These are phyloP conservation scores for Rutidosis leptorrhynchoides DNA, from an alignment of 129 eudicot species.

Conservation along the genomic window DNA sequence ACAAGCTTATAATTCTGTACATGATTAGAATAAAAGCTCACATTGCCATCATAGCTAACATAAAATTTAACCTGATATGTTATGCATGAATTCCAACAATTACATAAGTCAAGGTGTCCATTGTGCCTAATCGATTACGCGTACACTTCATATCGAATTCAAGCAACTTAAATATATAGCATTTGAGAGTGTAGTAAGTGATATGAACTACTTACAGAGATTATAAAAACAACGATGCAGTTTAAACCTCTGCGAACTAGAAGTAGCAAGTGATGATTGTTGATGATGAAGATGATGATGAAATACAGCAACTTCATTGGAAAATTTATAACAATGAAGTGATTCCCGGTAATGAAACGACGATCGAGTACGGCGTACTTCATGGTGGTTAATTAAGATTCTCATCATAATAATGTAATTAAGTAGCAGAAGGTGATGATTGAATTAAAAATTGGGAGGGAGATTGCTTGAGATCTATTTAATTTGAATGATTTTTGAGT, in stretches of 20 bases:
- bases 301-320: constrained; percentile 19
- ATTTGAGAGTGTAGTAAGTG: neutral
- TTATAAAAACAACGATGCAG: constrained; percentile 4
- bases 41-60: neutral
- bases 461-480: constrained; percentile 34
- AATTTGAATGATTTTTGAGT: constrained; percentile 23
- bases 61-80: neutral
- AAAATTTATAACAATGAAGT: constrained; percentile 37
- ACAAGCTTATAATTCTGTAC: neutral
- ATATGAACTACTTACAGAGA: constrained; percentile 15
- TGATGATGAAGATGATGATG: constrained; percentile 8
- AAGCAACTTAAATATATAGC: neutral
- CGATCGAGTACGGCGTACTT: constrained; percentile 68
- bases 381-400: constrained; percentile 40
- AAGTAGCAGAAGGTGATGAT: constrained; percentile 24
- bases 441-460: constrained; percentile 9
- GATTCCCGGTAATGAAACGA: constrained; percentile 33
- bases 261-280: constrained; percentile 13
- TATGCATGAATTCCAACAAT: neutral
- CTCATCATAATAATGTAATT: neutral
- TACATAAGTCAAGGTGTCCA: neutral
- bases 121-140: neutral
- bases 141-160: neutral
- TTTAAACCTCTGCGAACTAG: constrained; percentile 10
- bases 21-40: neutral